phyloP scores from a whole-genome alignment of 1,284 basidiomycete species.

The Trametes hirsuta region DNA sequence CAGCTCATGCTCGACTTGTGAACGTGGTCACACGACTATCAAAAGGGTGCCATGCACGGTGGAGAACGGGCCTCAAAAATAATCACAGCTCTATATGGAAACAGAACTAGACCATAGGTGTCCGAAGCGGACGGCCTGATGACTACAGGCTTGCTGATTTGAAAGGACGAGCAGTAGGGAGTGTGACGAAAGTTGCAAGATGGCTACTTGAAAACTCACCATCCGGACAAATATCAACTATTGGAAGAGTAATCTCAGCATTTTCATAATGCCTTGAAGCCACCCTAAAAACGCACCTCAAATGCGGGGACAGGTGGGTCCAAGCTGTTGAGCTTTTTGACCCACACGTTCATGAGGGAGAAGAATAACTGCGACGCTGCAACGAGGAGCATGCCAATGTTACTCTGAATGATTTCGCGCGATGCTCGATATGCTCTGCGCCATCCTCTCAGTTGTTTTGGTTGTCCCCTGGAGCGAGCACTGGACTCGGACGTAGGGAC shows the following conservation, averaged over 20 bases:
- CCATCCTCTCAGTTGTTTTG: background rate
- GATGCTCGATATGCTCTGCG: background rate
- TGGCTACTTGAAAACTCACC: slow-evolving; percentile 35
- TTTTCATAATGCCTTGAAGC: too few species aligned
- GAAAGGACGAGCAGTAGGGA: too few species aligned
- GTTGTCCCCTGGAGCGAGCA: background rate
- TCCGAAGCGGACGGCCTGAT: too few species aligned
- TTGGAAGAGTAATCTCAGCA: background rate
- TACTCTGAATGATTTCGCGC: slow-evolving; percentile 36
- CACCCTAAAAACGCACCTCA: slow-evolving; percentile 44
- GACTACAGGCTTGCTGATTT: too few species aligned
- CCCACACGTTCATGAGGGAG: slow-evolving; percentile 60
- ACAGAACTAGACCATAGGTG: too few species aligned
- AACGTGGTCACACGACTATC: background rate
- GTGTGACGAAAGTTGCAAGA: too few species aligned
- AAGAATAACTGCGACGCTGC: slow-evolving; percentile 64
- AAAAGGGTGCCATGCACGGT: background rate
- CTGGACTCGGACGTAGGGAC: slow-evolving; percentile 14
- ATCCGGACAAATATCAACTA: slow-evolving; percentile 54
- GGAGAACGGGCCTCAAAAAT: background rate
- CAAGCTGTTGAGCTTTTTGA: slow-evolving; percentile 62
- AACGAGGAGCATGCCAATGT: slow-evolving; percentile 67
- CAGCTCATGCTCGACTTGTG: background rate
- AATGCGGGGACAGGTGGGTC: slow-evolving; percentile 61
- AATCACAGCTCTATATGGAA: background rate